A percentile compares a stretch with the other conserved stretches of the same genome.
Evolutionary conservation across 169 alveolate genomes (phyloP).

Genomic region (Plasmodium ovale): DNA sequence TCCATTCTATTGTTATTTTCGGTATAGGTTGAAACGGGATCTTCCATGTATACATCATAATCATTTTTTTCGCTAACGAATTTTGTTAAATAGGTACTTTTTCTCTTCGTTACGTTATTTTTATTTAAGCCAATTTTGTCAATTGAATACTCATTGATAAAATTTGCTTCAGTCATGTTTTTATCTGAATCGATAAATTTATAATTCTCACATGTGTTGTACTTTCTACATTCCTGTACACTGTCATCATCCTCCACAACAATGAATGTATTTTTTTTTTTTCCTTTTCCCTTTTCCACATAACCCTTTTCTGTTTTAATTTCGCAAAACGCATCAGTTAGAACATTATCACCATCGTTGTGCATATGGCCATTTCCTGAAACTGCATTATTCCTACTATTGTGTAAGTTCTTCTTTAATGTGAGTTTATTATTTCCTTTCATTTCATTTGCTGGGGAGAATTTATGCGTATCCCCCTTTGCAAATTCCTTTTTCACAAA

Average conservation of each 20-base stretch:
- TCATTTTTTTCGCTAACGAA: slow-evolving; percentile 11
- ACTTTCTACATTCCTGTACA: neutral
- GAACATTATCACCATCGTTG: neutral
- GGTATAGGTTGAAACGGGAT: neutral
- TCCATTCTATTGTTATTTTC: neutral
- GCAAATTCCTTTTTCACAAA: neutral
- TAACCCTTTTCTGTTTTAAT: slow-evolving; percentile 5
- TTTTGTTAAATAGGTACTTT: slow-evolving; percentile 10
- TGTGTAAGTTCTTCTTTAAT: neutral
- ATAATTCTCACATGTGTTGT: neutral
- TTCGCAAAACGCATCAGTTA: neutral
- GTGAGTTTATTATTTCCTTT: neutral
- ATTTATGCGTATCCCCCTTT: neutral
- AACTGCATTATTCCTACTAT: neutral
- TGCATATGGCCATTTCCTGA: neutral
- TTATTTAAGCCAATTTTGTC: neutral
- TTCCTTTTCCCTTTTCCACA: slow-evolving; percentile 1
- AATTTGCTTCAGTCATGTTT: neutral
- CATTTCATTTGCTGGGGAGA: neutral
- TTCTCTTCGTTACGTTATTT: neutral
- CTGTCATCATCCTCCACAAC: neutral
- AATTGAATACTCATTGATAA: neutral
- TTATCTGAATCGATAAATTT: slow-evolving; percentile 9
- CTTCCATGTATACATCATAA: slow-evolving; percentile 8
- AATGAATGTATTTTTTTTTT: neutral